Conservation (phyloP, 345 rosid species). For the Eucalyptus urophylla region DNA sequence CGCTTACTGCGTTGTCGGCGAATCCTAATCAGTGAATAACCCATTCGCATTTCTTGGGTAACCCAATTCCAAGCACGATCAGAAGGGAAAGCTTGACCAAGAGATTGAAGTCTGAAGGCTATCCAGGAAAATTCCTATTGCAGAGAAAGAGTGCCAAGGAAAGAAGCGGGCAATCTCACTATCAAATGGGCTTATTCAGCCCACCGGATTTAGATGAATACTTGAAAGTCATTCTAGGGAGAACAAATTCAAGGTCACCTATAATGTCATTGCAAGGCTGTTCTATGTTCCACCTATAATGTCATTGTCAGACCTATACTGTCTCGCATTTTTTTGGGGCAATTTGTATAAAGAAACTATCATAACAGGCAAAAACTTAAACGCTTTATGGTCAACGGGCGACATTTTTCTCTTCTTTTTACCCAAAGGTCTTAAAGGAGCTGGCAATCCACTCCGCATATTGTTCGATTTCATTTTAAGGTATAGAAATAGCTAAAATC, state of each 20-base stretch:
- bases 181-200: not conserved
- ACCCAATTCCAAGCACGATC: not conserved
- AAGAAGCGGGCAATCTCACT: not conserved
- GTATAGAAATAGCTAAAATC: not conserved
- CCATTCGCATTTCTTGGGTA: not conserved
- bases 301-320: not conserved
- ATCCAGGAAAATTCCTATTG: not conserved
- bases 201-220: not conserved
- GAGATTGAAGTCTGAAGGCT: not conserved
- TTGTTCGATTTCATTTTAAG: not conserved
- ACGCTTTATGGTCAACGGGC: not conserved
- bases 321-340: not conserved
- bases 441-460: accelerated
- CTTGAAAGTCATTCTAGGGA: not conserved
- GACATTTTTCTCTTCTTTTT: not conserved
- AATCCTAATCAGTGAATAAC: not conserved
- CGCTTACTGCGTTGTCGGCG: not conserved
- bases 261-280: not conserved
- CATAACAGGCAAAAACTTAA: not conserved
- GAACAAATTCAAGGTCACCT: not conserved
- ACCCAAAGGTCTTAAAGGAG: not conserved
- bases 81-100: not conserved
- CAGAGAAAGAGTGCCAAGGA: not conserved
- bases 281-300: not conserved
- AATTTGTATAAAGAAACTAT: not conserved